Evolutionary conservation across 768 basidiomycete genomes (phyloP).

Genomic region (Infundibulicybe gibba): DNA sequence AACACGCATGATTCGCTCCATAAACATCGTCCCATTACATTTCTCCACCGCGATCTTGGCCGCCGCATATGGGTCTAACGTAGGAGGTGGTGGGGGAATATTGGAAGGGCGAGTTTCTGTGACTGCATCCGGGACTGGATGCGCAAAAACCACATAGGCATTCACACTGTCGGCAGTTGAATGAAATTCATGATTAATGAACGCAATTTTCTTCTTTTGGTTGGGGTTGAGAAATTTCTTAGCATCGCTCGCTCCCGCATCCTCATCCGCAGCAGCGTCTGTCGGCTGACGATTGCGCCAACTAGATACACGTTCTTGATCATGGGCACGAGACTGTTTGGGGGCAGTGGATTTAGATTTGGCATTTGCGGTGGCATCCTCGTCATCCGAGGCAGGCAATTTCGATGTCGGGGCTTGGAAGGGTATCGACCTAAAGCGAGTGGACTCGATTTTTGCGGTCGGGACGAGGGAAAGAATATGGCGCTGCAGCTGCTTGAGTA

Average conservation of each 20-base stretch:
- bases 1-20: constrained; percentile 76
- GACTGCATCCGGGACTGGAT: constrained; percentile 36
- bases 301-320: constrained; percentile 51
- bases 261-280: constrained; percentile 32
- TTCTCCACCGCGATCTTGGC: constrained; percentile 53
- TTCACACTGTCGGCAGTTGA: constrained; percentile 70
- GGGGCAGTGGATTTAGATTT: constrained; percentile 19
- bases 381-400: constrained; percentile 40
- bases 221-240: constrained; percentile 73
- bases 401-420: constrained; percentile 81
- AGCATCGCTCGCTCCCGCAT: constrained; percentile 36
- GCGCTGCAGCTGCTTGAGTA: constrained; percentile 70
- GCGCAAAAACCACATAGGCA: constrained; percentile 90
- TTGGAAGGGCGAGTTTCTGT: constrained; percentile 36
- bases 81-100: constrained; percentile 43
- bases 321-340: constrained; percentile 42
- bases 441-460: constrained; percentile 82
- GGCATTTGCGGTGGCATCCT: constrained; percentile 23
- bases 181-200: constrained; percentile 92
- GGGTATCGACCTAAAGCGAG: constrained; percentile 90
- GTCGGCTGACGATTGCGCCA: constrained; percentile 53
- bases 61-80: constrained; percentile 70
- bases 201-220: constrained; percentile 92
- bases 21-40: constrained; percentile 69
- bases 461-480: constrained; percentile 75